Percentiles rank a stretch among this genome's conserved stretches.
Evolutionary conservation across 805 yeast species (phyloP).

Genomic region (Candida montana): DNA sequence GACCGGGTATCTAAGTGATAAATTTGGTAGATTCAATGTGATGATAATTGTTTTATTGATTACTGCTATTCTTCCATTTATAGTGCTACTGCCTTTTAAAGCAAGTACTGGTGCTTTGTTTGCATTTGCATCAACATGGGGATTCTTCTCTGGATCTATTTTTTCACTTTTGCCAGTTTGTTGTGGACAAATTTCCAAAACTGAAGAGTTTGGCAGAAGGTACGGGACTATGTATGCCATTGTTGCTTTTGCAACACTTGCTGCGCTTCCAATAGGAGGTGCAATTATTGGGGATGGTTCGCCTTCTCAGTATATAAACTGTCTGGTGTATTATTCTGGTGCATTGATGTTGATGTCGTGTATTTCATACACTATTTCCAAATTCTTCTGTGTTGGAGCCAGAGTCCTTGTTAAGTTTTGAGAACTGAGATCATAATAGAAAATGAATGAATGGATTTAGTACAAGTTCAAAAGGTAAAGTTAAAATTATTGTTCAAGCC

Average conservation of each 20-base stretch:
- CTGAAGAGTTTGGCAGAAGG: constrained; percentile 47
- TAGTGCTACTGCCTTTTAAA: constrained; percentile 35
- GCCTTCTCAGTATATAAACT: constrained; percentile 28
- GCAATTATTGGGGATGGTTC: constrained; percentile 39
- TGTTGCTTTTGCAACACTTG: constrained; percentile 48
- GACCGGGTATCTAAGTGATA: constrained; percentile 38
- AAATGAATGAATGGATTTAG: no score
- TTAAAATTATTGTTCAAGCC: no score
- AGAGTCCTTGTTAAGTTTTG: neutral
- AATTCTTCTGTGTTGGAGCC: constrained; percentile 18
- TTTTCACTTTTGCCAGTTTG: constrained; percentile 54
- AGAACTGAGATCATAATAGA: no score
- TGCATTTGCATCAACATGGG: constrained; percentile 43
- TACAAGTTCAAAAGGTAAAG: no score
- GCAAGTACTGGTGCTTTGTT: constrained; percentile 30
- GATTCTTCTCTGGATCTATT: constrained; percentile 49
- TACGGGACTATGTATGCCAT: constrained; percentile 55
- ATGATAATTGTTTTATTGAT: constrained; percentile 33
- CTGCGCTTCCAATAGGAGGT: constrained; percentile 46
- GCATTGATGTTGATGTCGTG: constrained; percentile 34
- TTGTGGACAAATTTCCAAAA: constrained; percentile 51
- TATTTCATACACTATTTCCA: constrained; percentile 37
- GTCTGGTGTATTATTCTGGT: constrained; percentile 30
- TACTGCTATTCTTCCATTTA: constrained; percentile 28
- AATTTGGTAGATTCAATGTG: constrained; percentile 48